Percentiles rank a stretch among this genome's conserved stretches.
Evolutionary conservation across 495 filamentous ascomycete genomes (phyloP).

Genomic region (Tuber magnatum): DNA sequence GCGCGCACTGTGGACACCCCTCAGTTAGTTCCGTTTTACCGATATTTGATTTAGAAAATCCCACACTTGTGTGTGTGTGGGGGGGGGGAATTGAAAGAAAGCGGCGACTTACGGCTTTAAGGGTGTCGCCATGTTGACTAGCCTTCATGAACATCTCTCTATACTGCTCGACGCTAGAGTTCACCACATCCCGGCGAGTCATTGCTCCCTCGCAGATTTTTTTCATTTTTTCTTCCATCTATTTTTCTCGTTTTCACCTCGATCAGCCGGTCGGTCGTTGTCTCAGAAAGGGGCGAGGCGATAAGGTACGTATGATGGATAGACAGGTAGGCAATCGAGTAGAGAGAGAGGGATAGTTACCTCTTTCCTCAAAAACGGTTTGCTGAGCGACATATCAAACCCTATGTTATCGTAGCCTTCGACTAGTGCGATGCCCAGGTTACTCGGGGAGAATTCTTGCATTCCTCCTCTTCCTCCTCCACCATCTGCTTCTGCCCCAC

Average conservation of each 20-base stretch:
- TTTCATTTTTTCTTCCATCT: constrained; percentile 88
- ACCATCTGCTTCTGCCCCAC: constrained; percentile 45
- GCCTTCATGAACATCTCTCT: constrained; percentile 73
- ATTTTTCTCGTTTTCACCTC: not conserved
- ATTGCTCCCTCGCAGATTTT: constrained; percentile 85
- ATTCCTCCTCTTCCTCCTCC: constrained; percentile 49
- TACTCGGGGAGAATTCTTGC: constrained; percentile 83
- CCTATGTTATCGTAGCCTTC: constrained; percentile 89
- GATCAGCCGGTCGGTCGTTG: not conserved
- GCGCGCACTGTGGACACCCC: not conserved
- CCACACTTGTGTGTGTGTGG: not conserved
- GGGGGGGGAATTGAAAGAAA: not conserved
- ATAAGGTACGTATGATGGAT: constrained; percentile 6
- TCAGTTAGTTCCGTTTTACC: not conserved
- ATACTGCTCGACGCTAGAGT: constrained; percentile 76
- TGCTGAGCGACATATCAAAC: constrained; percentile 81
- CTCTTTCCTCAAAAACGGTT: constrained; percentile 95
- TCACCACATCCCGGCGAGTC: constrained; percentile 63
- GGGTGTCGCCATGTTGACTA: constrained; percentile 60
- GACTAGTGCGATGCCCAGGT: constrained; percentile 79
- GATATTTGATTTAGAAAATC: not conserved
- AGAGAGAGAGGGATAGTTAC: constrained; percentile 15
- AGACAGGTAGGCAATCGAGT: no score
- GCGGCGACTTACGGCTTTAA: constrained; percentile 61
- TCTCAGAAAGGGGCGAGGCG: constrained; percentile 19